These are phyloP conservation scores for Penicillium robsamsonii DNA, from an alignment of 495 filamentous ascomycete genomes.

Conservation along the genomic window DNA sequence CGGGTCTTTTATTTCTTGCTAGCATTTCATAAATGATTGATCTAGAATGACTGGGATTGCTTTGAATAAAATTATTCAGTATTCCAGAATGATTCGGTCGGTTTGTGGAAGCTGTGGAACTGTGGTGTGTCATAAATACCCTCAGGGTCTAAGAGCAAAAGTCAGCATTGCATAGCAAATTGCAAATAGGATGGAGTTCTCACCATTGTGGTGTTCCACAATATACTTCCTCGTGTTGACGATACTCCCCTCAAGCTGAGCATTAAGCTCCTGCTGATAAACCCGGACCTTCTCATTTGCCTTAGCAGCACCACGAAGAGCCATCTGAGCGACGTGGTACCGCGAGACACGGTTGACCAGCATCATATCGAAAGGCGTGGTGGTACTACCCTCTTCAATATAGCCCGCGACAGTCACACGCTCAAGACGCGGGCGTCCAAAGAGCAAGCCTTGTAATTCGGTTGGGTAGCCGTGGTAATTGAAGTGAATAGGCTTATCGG, in stretches of 20 bases:
- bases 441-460: conserved; percentile 63
- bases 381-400: conserved; percentile 68
- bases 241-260: conserved; percentile 50
- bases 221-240: conserved; percentile 57
- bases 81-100: background rate
- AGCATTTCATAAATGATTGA: background rate
- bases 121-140: conserved; percentile 53
- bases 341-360: conserved; percentile 60
- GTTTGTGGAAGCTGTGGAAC: conserved; percentile 28
- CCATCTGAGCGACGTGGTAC: conserved; percentile 60
- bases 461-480: conserved; percentile 71
- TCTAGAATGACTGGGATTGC: background rate
- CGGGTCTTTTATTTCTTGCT: background rate
- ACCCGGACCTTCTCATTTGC: conserved; percentile 51
- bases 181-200: background rate
- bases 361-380: conserved; percentile 77
- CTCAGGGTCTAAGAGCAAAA: conserved; percentile 47
- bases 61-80: background rate
- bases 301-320: conserved; percentile 49
- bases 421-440: conserved; percentile 52
- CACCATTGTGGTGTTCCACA: conserved; percentile 48
- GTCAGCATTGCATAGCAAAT: background rate
- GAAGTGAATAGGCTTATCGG: conserved; percentile 58
- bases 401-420: conserved; percentile 62
- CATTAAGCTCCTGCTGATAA: conserved; percentile 45